A percentile compares a stretch with the other conserved stretches of the same genome.
phyloP scores from a whole-genome alignment of 2,329 filamentous ascomycete genomes.

The Penicillium sp. region DNA sequence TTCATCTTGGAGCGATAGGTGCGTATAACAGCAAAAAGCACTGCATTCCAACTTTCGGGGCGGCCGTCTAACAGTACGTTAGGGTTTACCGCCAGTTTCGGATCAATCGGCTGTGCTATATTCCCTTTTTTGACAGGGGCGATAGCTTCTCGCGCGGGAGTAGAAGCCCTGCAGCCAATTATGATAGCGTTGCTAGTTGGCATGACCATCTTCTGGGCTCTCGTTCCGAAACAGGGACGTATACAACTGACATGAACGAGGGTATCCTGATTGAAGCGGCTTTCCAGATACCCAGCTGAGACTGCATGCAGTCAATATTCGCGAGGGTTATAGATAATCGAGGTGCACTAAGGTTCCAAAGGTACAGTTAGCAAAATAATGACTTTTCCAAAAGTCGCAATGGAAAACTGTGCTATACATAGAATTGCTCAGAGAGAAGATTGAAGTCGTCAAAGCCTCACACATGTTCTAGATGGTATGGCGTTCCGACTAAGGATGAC shows the following conservation, averaged over 20 bases:
- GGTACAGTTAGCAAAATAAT: not conserved
- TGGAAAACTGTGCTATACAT: not conserved
- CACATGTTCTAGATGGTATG: slow-evolving; percentile 46
- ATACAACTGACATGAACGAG: slow-evolving; percentile 2
- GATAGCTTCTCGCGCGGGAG: slow-evolving; percentile 29
- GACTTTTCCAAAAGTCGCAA: not conserved
- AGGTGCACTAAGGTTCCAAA: not conserved
- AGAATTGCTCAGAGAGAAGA: slow-evolving; percentile 51
- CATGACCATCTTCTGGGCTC: slow-evolving; percentile 28
- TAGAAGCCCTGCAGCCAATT: slow-evolving; percentile 32
- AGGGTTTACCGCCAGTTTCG: slow-evolving; percentile 32
- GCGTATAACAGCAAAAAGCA: slow-evolving; percentile 8
- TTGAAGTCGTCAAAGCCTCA: slow-evolving; percentile 49
- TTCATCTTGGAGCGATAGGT: slow-evolving; percentile 32
- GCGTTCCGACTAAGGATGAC: slow-evolving; percentile 94
- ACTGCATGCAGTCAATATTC: not conserved
- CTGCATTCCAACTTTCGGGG: not conserved
- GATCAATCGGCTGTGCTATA: slow-evolving; percentile 29
- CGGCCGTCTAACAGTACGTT: slow-evolving; percentile 2
- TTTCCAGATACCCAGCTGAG: not conserved
- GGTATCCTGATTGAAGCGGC: not conserved
- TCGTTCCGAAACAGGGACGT: slow-evolving; percentile 23
- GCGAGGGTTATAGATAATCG: not conserved
- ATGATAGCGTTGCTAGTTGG: slow-evolving; percentile 30
- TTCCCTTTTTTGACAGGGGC: slow-evolving; percentile 33